Conservation (phyloP, 2,329 filamentous ascomycete species). For the Cercospora sesami region DNA sequence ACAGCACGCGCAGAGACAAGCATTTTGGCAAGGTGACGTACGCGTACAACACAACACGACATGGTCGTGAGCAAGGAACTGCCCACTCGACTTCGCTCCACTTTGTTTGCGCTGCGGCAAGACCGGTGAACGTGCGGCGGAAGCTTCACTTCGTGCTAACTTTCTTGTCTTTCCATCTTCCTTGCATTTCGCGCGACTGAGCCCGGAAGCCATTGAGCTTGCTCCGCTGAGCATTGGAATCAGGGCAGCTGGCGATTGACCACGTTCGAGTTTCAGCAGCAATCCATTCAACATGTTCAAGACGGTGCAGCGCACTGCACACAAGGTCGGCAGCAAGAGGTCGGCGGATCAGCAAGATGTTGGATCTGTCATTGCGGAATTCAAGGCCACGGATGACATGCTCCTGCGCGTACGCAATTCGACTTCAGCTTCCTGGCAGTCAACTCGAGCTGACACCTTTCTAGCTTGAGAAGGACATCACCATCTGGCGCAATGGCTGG, state of each 20-base stretch:
- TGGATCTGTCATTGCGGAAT: constrained; percentile 72
- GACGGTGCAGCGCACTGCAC: constrained; percentile 68
- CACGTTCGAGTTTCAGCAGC: neutral
- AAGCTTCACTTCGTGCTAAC: neutral
- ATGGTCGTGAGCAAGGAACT: neutral
- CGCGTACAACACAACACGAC: constrained; percentile 10
- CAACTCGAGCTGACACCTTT: neutral
- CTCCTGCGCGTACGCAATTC: constrained; percentile 42
- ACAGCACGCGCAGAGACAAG: neutral
- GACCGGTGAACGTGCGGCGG: neutral
- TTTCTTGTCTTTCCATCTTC: neutral
- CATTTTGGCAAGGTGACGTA: constrained; percentile 8
- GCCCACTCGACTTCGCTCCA: neutral
- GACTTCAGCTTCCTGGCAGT: neutral
- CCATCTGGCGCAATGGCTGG: constrained; percentile 78
- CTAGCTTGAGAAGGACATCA: constrained; percentile 73
- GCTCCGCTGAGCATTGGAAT: neutral
- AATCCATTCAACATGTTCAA: constrained; percentile 35
- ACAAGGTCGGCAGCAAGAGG: constrained; percentile 64
- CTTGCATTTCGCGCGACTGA: neutral
- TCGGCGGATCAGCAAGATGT: constrained; percentile 76
- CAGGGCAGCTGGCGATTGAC: neutral
- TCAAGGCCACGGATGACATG: constrained; percentile 75
- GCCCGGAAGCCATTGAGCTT: neutral
- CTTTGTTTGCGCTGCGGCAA: constrained; percentile 2